phyloP scores from a whole-genome alignment of 345 rosid genomes.

The Sisymbrium altissimum region DNA sequence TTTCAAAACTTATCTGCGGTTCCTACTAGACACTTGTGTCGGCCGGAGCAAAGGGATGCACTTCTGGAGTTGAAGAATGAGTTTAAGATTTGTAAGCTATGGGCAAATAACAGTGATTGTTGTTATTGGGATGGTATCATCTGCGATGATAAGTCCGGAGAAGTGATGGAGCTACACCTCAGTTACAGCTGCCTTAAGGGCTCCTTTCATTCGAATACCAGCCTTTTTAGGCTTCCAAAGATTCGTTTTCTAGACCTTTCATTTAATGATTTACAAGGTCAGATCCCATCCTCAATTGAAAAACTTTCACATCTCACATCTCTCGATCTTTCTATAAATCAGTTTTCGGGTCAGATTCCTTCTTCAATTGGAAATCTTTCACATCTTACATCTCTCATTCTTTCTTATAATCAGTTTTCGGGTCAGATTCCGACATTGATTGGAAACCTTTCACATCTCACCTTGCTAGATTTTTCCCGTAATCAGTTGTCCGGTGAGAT shows the following conservation, averaged over 20 bases:
- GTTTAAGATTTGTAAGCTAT: neutral
- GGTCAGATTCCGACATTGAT: neutral
- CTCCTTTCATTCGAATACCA: neutral
- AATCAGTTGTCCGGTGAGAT: neutral
- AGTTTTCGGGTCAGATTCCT: no score
- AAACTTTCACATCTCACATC: neutral
- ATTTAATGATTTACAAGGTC: neutral
- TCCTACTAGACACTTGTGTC: no score
- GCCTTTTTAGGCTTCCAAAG: neutral
- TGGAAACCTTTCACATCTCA: no score
- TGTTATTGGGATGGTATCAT: conserved; percentile 8
- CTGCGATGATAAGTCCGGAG: neutral
- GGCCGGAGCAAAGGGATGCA: no score
- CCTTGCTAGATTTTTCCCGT: neutral
- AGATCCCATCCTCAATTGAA: neutral
- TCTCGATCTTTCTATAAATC: no score
- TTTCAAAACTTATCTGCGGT: no score
- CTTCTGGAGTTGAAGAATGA: no score
- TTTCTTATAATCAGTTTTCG: neutral
- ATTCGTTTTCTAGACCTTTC: neutral
- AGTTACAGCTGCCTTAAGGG: neutral
- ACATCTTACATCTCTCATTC: neutral
- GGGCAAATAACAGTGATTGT: neutral
- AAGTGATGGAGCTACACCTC: neutral
- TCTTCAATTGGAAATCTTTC: no score